Evolutionary conservation across 331 rosid genomes (phyloP).

Genomic region (Arachis monticola): DNA sequence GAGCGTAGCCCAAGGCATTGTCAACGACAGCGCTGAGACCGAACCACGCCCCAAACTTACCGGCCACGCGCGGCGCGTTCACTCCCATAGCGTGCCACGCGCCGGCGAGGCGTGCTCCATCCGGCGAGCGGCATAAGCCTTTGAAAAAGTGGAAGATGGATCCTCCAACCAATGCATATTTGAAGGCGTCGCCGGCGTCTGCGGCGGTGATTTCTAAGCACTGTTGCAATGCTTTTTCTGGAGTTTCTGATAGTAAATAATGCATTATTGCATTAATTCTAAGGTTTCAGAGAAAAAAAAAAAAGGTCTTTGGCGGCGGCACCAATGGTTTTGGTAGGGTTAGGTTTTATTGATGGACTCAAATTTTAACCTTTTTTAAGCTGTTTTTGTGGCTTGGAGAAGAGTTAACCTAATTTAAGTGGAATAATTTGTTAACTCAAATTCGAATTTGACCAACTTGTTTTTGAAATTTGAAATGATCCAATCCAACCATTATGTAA

Average conservation of each 20-base stretch:
- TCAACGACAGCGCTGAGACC: conserved; percentile 79
- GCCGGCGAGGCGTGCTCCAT: conserved; percentile 64
- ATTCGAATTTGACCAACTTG: too few species aligned
- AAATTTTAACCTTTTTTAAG: too few species aligned
- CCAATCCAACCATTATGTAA: too few species aligned
- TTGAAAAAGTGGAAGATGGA: neutral
- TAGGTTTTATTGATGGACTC: too few species aligned
- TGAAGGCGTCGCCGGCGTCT: neutral
- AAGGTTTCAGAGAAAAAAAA: too few species aligned
- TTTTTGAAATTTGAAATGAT: too few species aligned
- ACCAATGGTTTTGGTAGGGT: too few species aligned
- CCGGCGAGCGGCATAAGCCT: conserved; percentile 63
- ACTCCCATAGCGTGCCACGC: conserved; percentile 81
- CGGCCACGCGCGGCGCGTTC: conserved; percentile 86
- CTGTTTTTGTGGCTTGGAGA: too few species aligned
- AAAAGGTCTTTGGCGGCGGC: too few species aligned
- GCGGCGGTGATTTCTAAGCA: neutral
- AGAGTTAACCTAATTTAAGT: too few species aligned
- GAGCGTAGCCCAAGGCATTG: conserved; percentile 76
- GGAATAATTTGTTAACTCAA: too few species aligned
- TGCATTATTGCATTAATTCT: too few species aligned
- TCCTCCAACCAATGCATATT: neutral
- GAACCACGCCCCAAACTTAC: conserved; percentile 88
- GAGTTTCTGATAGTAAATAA: neutral
- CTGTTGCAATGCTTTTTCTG: neutral